These are phyloP conservation scores for Macroventuria anomochaeta DNA, from an alignment of 2,329 filamentous ascomycete genomes.

Conservation along the genomic window DNA sequence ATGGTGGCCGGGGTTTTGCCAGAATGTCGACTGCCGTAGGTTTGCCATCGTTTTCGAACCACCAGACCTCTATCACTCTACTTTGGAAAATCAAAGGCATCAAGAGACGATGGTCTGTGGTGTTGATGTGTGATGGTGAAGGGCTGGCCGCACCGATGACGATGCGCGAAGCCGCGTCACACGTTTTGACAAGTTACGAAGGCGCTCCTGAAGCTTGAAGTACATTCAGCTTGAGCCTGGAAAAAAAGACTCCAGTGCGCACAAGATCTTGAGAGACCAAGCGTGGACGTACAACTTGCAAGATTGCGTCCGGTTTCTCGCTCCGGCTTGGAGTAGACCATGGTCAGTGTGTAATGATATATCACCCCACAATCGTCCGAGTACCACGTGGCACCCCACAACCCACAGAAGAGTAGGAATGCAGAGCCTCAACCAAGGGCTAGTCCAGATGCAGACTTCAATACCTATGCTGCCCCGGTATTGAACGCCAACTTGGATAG, in stretches of 20 bases:
- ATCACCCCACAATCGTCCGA: neutral
- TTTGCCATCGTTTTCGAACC: neutral
- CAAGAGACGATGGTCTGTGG: neutral
- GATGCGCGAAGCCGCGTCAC: neutral
- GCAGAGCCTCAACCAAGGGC: neutral
- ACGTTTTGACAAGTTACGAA: too few species aligned
- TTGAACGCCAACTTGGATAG: neutral
- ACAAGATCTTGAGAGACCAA: too few species aligned
- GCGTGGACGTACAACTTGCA: too few species aligned
- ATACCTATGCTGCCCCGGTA: neutral
- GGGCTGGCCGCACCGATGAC: neutral
- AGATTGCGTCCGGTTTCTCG: too few species aligned
- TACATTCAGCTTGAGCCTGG: too few species aligned
- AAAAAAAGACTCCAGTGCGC: too few species aligned
- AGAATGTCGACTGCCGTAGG: neutral
- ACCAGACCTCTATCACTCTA: neutral
- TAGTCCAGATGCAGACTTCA: neutral
- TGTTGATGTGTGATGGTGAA: neutral
- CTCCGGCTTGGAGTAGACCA: too few species aligned
- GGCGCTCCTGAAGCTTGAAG: too few species aligned
- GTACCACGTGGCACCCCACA: neutral
- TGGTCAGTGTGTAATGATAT: neutral
- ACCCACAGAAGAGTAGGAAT: neutral
- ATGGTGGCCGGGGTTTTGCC: slow-evolving; percentile 2
- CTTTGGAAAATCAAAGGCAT: neutral